Evolutionary conservation across 2,329 filamentous ascomycete genomes (phyloP).

Genomic region (Neofusicoccum ribis): DNA sequence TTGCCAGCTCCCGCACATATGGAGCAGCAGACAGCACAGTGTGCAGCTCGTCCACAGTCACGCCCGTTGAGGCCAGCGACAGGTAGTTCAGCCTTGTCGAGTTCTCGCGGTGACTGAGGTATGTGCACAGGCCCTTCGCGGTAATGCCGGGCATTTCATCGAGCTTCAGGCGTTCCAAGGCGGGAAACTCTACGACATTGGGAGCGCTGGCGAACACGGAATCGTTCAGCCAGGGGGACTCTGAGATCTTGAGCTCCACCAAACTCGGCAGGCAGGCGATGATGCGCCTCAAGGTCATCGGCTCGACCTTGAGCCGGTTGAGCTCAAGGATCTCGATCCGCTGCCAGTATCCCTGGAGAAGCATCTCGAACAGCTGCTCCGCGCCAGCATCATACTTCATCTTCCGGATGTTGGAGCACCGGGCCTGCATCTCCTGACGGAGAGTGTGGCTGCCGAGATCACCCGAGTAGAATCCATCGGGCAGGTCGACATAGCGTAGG

Average conservation of each 20-base stretch:
- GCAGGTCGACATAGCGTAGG: slow-evolving; percentile 85
- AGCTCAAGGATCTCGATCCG: slow-evolving; percentile 74
- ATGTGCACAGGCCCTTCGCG: slow-evolving; percentile 66
- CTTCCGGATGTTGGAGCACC: slow-evolving; percentile 81
- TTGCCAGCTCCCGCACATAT: slow-evolving; percentile 59
- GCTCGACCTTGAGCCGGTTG: slow-evolving; percentile 67
- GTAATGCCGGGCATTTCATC: slow-evolving; percentile 72
- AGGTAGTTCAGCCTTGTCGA: slow-evolving; percentile 60
- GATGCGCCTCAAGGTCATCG: slow-evolving; percentile 68
- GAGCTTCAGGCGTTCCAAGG: slow-evolving; percentile 71
- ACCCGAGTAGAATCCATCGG: slow-evolving; percentile 82
- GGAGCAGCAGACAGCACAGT: slow-evolving; percentile 60
- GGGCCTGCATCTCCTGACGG: slow-evolving; percentile 78
- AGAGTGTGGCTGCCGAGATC: slow-evolving; percentile 74
- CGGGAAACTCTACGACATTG: slow-evolving; percentile 70
- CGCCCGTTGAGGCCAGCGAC: slow-evolving; percentile 67
- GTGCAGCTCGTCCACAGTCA: slow-evolving; percentile 64
- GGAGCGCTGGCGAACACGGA: slow-evolving; percentile 69
- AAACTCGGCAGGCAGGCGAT: slow-evolving; percentile 67
- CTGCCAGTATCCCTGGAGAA: slow-evolving; percentile 68
- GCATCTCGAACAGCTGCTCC: slow-evolving; percentile 72
- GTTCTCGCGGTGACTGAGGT: slow-evolving; percentile 61
- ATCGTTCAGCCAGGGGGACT: slow-evolving; percentile 71
- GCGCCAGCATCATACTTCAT: slow-evolving; percentile 82
- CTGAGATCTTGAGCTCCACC: slow-evolving; percentile 71